Evolutionary conservation across 345 rosid species (phyloP).

Genomic region (Gossypium bickii): DNA sequence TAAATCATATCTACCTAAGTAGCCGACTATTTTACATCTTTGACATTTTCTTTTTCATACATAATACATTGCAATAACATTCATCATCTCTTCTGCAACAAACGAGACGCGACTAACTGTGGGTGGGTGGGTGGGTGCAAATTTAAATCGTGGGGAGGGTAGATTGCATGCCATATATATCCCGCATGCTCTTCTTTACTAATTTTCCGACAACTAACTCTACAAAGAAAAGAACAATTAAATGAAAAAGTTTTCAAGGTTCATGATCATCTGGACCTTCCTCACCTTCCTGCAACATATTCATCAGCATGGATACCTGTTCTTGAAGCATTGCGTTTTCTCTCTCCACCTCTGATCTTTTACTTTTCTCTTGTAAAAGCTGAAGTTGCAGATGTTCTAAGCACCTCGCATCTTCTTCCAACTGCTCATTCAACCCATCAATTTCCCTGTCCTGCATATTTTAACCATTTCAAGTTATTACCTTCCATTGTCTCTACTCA

Average conservation of each 20-base stretch:
- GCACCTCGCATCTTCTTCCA: conserved; percentile 79
- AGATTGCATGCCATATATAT: neutral
- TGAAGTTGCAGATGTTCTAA: conserved; percentile 84
- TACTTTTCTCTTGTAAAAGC: conserved; percentile 71
- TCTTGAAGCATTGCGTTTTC: conserved; percentile 76
- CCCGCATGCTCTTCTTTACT: conserved; percentile 12
- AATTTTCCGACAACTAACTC: conserved; percentile 17
- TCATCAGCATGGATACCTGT: conserved; percentile 76
- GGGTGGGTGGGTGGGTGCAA: no score
- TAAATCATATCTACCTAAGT: neutral
- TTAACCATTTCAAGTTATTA: neutral
- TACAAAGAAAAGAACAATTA: conserved; percentile 35
- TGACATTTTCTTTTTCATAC: neutral
- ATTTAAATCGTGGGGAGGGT: neutral
- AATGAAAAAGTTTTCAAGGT: conserved; percentile 27
- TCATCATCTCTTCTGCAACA: neutral
- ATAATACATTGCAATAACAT: neutral
- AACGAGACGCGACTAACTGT: neutral
- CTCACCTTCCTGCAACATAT: conserved; percentile 67
- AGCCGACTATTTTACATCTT: neutral
- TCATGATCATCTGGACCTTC: conserved; percentile 43
- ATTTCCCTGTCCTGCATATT: conserved; percentile 78
- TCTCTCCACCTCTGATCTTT: conserved; percentile 72
- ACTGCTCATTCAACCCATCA: conserved; percentile 80
- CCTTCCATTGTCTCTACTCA: neutral